These are phyloP conservation scores for Candida dajiaensis DNA, from an alignment of 805 yeast genomes.

Conservation along the genomic window DNA sequence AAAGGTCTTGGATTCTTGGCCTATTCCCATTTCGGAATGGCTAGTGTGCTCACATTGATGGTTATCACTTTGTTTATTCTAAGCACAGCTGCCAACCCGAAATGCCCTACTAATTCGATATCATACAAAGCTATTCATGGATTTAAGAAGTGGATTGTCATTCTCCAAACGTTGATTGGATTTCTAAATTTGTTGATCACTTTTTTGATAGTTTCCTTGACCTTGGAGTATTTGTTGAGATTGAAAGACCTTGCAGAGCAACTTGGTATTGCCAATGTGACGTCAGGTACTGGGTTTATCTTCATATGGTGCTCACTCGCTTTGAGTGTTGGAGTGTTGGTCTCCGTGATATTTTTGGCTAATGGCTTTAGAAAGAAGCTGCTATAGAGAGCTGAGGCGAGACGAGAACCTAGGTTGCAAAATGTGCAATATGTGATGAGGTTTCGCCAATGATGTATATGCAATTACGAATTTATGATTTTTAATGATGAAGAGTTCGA, in stretches of 20 bases:
- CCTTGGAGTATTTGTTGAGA: slow-evolving; percentile 19
- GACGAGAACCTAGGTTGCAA: background rate
- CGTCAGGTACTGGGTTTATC: slow-evolving; percentile 14
- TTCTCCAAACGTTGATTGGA: slow-evolving; percentile 8
- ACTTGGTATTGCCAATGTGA: slow-evolving; percentile 23
- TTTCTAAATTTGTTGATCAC: slow-evolving; percentile 12
- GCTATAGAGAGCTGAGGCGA: background rate
- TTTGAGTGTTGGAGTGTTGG: slow-evolving; percentile 4
- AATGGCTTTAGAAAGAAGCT: slow-evolving; percentile 3
- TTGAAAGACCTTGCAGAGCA: slow-evolving; percentile 12
- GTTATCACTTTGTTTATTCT: slow-evolving; percentile 3
- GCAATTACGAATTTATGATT: too few species aligned
- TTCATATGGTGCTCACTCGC: slow-evolving; percentile 18
- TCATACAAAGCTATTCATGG: background rate
- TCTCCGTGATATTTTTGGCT: slow-evolving; percentile 14
- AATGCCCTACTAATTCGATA: background rate
- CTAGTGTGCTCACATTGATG: slow-evolving; percentile 1
- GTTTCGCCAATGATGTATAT: too few species aligned
- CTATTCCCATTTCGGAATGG: slow-evolving; percentile 7
- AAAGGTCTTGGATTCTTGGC: slow-evolving; percentile 21
- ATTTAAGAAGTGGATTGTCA: slow-evolving; percentile 6
- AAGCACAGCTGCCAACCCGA: background rate
- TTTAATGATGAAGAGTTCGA: too few species aligned
- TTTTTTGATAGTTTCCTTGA: slow-evolving; percentile 20
- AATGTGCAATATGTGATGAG: too few species aligned